phyloP scores from a whole-genome alignment of 2,329 filamentous ascomycete species.

The Epicoccum sorghinum region DNA sequence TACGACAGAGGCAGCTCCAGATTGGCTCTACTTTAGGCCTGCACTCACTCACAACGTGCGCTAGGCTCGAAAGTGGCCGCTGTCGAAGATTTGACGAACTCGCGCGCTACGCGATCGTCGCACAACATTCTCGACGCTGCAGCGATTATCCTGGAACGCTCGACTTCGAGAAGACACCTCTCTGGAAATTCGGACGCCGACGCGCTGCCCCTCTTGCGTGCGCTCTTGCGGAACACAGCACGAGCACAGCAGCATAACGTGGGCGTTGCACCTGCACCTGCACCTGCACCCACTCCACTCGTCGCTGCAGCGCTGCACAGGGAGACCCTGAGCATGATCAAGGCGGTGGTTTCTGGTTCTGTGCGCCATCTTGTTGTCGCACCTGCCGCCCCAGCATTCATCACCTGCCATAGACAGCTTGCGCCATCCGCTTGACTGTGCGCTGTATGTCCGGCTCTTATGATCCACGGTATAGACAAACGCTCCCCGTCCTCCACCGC shows the following conservation, averaged over 20 bases:
- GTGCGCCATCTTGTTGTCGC: constrained; percentile 10
- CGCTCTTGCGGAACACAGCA: constrained; percentile 10
- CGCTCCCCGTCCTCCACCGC: constrained; percentile 7
- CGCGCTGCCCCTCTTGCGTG: constrained; percentile 10
- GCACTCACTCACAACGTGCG: not conserved
- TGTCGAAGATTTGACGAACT: constrained; percentile 5
- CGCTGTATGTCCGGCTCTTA: constrained; percentile 14
- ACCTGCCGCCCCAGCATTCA: constrained; percentile 14
- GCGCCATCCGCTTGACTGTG: constrained; percentile 12
- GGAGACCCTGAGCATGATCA: constrained; percentile 6
- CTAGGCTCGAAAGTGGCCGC: constrained; percentile 11
- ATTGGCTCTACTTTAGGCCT: not conserved
- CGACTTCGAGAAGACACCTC: constrained; percentile 32
- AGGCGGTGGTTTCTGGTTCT: not conserved
- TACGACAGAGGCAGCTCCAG: not conserved
- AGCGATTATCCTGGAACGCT: constrained; percentile 26
- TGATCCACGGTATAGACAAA: constrained; percentile 12
- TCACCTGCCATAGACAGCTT: constrained; percentile 12
- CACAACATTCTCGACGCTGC: constrained; percentile 11
- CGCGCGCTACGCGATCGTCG: constrained; percentile 26
- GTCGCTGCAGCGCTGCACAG: constrained; percentile 1
- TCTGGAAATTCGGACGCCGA: constrained; percentile 23
- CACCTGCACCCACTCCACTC: not conserved
- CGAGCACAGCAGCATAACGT: constrained; percentile 17
- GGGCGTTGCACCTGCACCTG: constrained; percentile 7